Conservation (phyloP, 2,329 filamentous ascomycete species). For the Ophiocordyceps camponoti-leonardi region DNA sequence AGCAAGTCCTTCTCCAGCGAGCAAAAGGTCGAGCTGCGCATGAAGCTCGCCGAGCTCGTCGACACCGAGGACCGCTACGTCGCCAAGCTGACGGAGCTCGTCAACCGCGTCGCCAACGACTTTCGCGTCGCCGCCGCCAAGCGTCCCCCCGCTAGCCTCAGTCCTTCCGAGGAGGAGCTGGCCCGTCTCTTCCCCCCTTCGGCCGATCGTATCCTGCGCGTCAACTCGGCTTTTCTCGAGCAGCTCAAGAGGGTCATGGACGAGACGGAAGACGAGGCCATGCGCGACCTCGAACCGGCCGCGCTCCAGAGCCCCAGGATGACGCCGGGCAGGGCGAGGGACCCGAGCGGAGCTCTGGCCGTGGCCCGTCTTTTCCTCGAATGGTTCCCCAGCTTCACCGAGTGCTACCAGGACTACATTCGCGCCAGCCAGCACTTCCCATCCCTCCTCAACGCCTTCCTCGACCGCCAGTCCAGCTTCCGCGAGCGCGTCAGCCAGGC, state of each 20-base stretch:
- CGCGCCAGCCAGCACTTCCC: constrained; percentile 77
- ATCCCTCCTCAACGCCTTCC: constrained; percentile 59
- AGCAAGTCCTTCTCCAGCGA: constrained; percentile 62
- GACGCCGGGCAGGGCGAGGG: constrained; percentile 31
- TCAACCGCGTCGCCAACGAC: constrained; percentile 64
- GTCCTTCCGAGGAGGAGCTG: constrained; percentile 55
- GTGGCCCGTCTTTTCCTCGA: constrained; percentile 71
- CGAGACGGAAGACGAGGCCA: constrained; percentile 65
- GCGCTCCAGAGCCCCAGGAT: constrained; percentile 17
- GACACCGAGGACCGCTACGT: constrained; percentile 94
- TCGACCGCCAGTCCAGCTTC: constrained; percentile 70
- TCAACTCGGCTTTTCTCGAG: constrained; percentile 68
- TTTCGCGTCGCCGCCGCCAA: constrained; percentile 54
- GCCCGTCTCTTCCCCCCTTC: constrained; percentile 67
- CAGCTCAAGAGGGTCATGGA: constrained; percentile 64
- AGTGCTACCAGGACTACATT: constrained; percentile 88
- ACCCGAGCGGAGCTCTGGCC: constrained; percentile 60
- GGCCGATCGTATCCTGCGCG: constrained; percentile 60
- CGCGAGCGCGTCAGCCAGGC: constrained; percentile 63
- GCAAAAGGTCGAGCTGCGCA: constrained; percentile 69
- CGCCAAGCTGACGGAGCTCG: constrained; percentile 66
- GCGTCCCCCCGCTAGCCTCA: constrained; percentile 42
- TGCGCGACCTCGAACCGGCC: constrained; percentile 54
- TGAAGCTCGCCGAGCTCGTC: constrained; percentile 78
- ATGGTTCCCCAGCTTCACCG: constrained; percentile 85